A percentile compares a stretch with the other conserved stretches of the same genome.
Conservation (phyloP, 1,284 basidiomycete species). For the Trichosporon ovoides region DNA sequence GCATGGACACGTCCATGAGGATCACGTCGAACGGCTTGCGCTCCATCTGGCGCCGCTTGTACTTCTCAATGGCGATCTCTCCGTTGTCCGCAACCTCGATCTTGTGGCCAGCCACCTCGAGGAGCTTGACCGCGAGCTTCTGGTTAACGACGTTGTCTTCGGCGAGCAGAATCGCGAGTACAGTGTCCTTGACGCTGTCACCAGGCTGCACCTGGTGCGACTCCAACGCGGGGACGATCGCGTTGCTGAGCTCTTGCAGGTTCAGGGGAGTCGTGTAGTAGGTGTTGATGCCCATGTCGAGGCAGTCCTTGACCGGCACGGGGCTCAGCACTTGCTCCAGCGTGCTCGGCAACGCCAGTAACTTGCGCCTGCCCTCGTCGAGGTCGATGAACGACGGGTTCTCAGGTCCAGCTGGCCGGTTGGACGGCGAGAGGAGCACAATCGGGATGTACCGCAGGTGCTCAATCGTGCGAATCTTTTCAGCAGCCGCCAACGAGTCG, state of each 20-base stretch:
- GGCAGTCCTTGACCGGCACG: slow-evolving; percentile 48
- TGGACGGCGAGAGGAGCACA: slow-evolving; percentile 74
- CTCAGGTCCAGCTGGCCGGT: slow-evolving; percentile 32
- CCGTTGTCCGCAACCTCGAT: slow-evolving; percentile 99
- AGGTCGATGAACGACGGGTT: slow-evolving; percentile 47
- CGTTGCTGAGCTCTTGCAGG: slow-evolving; percentile 82
- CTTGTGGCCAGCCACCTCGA: slow-evolving; percentile 93
- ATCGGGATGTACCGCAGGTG: slow-evolving; percentile 95
- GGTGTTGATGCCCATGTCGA: slow-evolving; percentile 49
- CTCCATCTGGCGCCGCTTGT: slow-evolving; percentile 35
- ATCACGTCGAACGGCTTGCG: slow-evolving; percentile 75
- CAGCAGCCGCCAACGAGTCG: slow-evolving; percentile 77
- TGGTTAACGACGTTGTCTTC: slow-evolving; percentile 99
- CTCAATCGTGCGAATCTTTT: slow-evolving; percentile 84
- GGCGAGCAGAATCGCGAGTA: slow-evolving; percentile 90
- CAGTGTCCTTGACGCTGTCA: slow-evolving; percentile 73
- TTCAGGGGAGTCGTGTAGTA: slow-evolving; percentile 75
- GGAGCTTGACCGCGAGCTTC: slow-evolving; percentile 83
- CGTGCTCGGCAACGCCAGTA: slow-evolving; percentile 41
- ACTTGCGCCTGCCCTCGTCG: slow-evolving; percentile 36
- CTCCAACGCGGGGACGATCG: slow-evolving; percentile 89
- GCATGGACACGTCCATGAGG: slow-evolving; percentile 97
- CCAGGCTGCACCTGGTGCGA: slow-evolving; percentile 80
- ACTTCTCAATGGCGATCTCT: slow-evolving; percentile 53
- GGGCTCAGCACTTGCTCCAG: slow-evolving; percentile 43